Evolutionary conservation across 164 flowering plant genomes (phyloP), one percentile per base, ranked within the genome.

Genomic region (Magnolia changhungtana): DNA sequence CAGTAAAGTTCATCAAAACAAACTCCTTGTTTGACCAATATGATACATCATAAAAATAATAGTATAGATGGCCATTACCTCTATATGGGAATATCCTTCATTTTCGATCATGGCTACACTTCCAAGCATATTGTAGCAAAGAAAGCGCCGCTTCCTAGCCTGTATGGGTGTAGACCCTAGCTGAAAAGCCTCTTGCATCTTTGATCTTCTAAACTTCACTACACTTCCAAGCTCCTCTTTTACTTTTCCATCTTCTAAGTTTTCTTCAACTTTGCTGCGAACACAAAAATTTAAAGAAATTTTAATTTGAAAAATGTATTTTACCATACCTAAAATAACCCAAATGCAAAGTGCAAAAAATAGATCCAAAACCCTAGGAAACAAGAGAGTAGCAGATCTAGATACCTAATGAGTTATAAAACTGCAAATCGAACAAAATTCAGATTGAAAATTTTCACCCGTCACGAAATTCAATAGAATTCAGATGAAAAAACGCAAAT

Each of bases 51-150:
- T 68, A 6, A 24, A 29, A 68, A 68, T 18, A 68, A 68, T 1
- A 73, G 20, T 61, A 63, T 11, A 21, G 37, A 27, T 14, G 63
- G 4, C 14, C 51, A 63, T 71, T 80, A 93, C 98, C 98, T 96
- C 99, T 74, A 96, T 86, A 81, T 94, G 99, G 73, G 89, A 89
- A 76, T 87, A 90, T 51, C 92, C 98, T 71, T 92, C 98, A 80
- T 88, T 86, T 69, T 92, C 91, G 73, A 90, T 85, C 37, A 97
- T 83, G 16, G 97, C 93, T 83, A 96, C 88, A 78, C 86, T 81
- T 82, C 99, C 99, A 55, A 96, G 87, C 97, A 96, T 94, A 80
- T 92, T 93, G 85, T 96, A 96, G 85, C 98, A 96, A 73, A 96
- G 82, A 77, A 96, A 96, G 55, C 78, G 90, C 80, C 91, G 82